Evolutionary conservation across 306 rosid species (phyloP), one percentile per base, ranked within the genome.

Genomic region (Clitoria ternatea): DNA sequence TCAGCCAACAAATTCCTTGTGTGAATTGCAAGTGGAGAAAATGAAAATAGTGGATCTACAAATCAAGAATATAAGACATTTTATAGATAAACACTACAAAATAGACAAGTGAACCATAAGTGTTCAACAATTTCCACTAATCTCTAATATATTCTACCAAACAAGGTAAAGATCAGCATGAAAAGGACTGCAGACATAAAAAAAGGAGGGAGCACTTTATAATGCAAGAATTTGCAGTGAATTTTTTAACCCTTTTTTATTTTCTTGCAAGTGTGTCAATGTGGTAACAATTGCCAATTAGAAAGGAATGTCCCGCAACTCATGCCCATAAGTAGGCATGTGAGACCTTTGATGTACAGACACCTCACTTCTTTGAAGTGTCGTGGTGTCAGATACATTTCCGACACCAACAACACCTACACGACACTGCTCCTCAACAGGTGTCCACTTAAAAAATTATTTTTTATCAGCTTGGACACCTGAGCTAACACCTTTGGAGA

Each of bases 11-110:
- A 76, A 83, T 95, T 95, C 79, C 99, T 65, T 8, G 99, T 89
- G 82, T 95, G 99, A 77, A 95, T 95, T 77, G 99, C 99, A 69
- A 95, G 81, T 15, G 99, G 97, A 26, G 99, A 95, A 79, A 95
- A 95, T 4, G 97, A 95, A 85, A 95, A 95, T 82, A 95, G 77
- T 49, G 99, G 99, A 85, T 91, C 99, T 95, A 80, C 55, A 73
- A 61, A 75, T 29, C 42, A 79, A 73, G 48, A 76, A 72, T 3
- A 62, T 14, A 24, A 40, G 42, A 14, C 15, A 66, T 22, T 49
- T 59, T 26, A 55, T 20, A 61, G 18, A 36, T 18, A 24, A 81
- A 40, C 47, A 63, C 36, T 27, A 53, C 5, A 5, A 72, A 72
- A 61, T 48, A 61, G 64, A 43, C 27, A 50, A 67, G 61, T 44